Evolutionary conservation across 2,329 filamentous ascomycete genomes (phyloP), one percentile per base, ranked within the genome.

Genomic region (Ambrosiella cleistominuta): DNA sequence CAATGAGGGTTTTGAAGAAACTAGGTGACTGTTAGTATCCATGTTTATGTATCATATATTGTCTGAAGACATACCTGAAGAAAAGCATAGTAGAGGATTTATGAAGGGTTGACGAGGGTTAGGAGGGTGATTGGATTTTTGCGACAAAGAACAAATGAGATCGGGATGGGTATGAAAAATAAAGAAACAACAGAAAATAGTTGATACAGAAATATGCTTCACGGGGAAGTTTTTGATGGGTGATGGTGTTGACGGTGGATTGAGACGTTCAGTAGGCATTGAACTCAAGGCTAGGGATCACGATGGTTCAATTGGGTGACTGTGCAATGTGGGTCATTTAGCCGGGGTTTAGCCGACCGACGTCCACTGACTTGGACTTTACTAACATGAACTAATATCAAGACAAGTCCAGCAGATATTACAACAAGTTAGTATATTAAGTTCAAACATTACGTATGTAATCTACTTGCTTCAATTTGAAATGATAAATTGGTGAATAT

Each of bases 1-100:
- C 93, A 70, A 96, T 94, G 67, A 97, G 86, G 57, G 91, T 97
- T 72, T 97, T 97, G 82, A 97, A 97, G 76, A 96, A 97, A 75
- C 87, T 93, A 68, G 17, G 35, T 35, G 15, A 27, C 8, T 19
- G 13, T 52, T 38, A 57, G 54, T 47, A n/a, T 39, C n/a, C 42
- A 12, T 8, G 35, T n/a, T 2, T n/a, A 42, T 42, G n/a, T 42
- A 42, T 42, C n/a, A 8, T 17, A 47, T 47, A 47, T 13, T 17
- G 5, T 47, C 11, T 6, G n/a, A 17, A 47, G 44, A 47, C 15
- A 9, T n/a, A 73, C 71, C 71, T 74, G 64, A 74, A 74, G 66
- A 74, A 74, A 62, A 74, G 69, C 71, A 74, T 74, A 54, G 63
- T 71, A 12, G 27, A 11, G 44, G 27, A 27, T 27, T 36, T 7